These are phyloP conservation scores for Suhomyces kilbournensis DNA, from an alignment of 805 yeast genomes.

Conservation along the genomic window DNA sequence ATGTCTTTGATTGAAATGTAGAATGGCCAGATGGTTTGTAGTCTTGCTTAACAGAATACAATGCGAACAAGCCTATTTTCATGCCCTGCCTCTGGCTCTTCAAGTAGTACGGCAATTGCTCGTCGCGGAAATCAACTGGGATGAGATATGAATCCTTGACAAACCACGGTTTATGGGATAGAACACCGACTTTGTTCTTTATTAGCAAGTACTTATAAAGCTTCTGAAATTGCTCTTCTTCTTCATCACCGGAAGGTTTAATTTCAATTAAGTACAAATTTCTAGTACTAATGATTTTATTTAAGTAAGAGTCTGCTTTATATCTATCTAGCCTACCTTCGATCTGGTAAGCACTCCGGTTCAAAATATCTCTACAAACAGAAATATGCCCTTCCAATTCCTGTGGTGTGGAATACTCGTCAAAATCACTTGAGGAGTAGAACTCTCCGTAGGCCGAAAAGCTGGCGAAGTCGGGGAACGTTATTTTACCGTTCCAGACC, in stretches of 20 bases:
- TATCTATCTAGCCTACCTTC: slow-evolving; percentile 61
- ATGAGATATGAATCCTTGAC: slow-evolving; percentile 66
- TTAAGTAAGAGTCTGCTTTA: slow-evolving; percentile 57
- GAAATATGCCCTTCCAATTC: slow-evolving; percentile 20
- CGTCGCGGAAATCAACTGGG: slow-evolving; percentile 29
- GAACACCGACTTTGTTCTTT: slow-evolving; percentile 56
- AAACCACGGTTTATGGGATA: slow-evolving; percentile 45
- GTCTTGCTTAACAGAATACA: slow-evolving; percentile 38
- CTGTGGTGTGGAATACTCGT: slow-evolving; percentile 1
- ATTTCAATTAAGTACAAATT: slow-evolving; percentile 54
- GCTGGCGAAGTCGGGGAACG: slow-evolving; percentile 48
- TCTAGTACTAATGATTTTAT: slow-evolving; percentile 45
- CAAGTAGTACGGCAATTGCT: slow-evolving; percentile 21
- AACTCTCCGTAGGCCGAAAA: slow-evolving; percentile 39
- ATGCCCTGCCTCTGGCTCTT: slow-evolving; percentile 9
- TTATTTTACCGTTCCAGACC: slow-evolving; percentile 47
- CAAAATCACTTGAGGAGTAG: slow-evolving; percentile 28
- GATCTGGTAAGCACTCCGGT: slow-evolving; percentile 35
- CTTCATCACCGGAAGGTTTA: slow-evolving; percentile 13
- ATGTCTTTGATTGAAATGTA: not conserved
- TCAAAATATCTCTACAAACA: slow-evolving; percentile 28
- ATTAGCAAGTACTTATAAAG: slow-evolving; percentile 44
- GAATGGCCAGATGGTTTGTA: slow-evolving; percentile 13
- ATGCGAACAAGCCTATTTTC: slow-evolving; percentile 28
- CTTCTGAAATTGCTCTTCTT: slow-evolving; percentile 25